These are phyloP conservation scores for Ogataea zsoltii DNA, from an alignment of 805 yeast species.

Conservation along the genomic window DNA sequence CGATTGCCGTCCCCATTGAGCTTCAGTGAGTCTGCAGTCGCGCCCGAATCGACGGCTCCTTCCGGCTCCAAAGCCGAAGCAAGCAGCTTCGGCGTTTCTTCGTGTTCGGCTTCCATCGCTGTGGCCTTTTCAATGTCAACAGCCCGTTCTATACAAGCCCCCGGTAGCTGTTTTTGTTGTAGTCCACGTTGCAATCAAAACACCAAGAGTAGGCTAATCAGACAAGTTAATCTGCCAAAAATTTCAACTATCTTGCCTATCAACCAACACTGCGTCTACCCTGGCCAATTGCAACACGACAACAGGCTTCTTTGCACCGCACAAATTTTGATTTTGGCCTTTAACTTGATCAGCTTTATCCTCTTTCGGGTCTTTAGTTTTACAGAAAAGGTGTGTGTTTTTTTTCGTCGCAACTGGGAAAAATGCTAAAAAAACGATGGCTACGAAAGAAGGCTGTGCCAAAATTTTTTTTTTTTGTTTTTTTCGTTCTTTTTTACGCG, in stretches of 20 bases:
- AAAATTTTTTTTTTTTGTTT: background rate
- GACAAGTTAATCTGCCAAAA: background rate
- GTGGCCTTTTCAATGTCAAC: background rate
- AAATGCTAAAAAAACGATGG: background rate
- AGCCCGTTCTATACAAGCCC: background rate
- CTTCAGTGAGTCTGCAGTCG: background rate
- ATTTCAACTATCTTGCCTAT: background rate
- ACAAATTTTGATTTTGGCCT: background rate
- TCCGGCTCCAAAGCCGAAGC: conserved; percentile 1
- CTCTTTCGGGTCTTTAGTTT: background rate
- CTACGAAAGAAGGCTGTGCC: background rate
- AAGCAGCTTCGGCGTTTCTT: background rate
- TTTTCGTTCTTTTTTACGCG: conserved; percentile 2
- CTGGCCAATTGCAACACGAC: background rate
- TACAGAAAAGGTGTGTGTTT: background rate
- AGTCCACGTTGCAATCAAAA: background rate
- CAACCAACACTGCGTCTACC: background rate
- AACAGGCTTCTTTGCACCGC: background rate
- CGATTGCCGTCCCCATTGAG: background rate
- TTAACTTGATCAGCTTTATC: background rate
- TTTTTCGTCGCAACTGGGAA: conserved; percentile 2
- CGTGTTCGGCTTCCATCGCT: background rate
- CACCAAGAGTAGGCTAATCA: background rate
- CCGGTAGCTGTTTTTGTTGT: background rate
- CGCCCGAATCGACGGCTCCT: background rate